phyloP scores from a whole-genome alignment of 2,329 filamentous ascomycete species.

The Cytospora piceicola region DNA sequence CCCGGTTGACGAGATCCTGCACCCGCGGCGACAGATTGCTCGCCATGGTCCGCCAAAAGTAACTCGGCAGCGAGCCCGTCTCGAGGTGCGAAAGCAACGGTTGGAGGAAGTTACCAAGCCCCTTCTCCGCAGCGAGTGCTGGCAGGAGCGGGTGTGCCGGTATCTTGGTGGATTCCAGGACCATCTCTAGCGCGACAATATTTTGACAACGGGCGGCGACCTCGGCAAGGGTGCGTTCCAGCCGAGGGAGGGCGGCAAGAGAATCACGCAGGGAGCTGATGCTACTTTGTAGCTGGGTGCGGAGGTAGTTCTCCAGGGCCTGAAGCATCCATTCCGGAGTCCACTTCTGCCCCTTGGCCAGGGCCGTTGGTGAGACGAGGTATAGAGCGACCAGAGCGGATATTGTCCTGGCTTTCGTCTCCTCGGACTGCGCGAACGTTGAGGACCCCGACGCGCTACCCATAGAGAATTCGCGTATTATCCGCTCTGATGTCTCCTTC shows the following conservation, averaged over 20 bases:
- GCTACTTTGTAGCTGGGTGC: slow-evolving; percentile 78
- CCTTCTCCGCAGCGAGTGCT: slow-evolving; percentile 38
- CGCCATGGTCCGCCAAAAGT: slow-evolving; percentile 92
- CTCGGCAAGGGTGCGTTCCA: slow-evolving; percentile 82
- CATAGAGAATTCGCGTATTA: slow-evolving; percentile 83
- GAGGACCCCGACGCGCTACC: slow-evolving; percentile 48
- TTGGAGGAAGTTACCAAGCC: slow-evolving; percentile 62
- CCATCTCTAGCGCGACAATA: slow-evolving; percentile 80
- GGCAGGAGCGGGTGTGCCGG: slow-evolving; percentile 70
- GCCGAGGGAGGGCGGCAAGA: slow-evolving; percentile 75
- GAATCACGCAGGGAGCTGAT: slow-evolving; percentile 74
- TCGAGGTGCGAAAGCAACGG: slow-evolving; percentile 79
- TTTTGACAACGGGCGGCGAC: slow-evolving; percentile 86
- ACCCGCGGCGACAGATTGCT: slow-evolving; percentile 75
- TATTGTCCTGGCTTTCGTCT: slow-evolving; percentile 72
- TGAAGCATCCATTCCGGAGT: slow-evolving; percentile 74
- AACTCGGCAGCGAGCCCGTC: slow-evolving; percentile 82
- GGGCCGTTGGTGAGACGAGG: slow-evolving; percentile 72
- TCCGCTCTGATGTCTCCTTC: slow-evolving; percentile 74
- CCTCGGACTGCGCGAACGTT: slow-evolving; percentile 67
- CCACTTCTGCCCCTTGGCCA: slow-evolving; percentile 57
- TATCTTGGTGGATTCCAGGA: slow-evolving; percentile 70
- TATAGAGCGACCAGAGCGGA: slow-evolving; percentile 80
- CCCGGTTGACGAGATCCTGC: slow-evolving; percentile 80
- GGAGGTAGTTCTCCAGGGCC: slow-evolving; percentile 79